These are phyloP conservation scores for Elongisporangium prolatum DNA, from an alignment of 352 stramenopile genomes.

Conservation along the genomic window DNA sequence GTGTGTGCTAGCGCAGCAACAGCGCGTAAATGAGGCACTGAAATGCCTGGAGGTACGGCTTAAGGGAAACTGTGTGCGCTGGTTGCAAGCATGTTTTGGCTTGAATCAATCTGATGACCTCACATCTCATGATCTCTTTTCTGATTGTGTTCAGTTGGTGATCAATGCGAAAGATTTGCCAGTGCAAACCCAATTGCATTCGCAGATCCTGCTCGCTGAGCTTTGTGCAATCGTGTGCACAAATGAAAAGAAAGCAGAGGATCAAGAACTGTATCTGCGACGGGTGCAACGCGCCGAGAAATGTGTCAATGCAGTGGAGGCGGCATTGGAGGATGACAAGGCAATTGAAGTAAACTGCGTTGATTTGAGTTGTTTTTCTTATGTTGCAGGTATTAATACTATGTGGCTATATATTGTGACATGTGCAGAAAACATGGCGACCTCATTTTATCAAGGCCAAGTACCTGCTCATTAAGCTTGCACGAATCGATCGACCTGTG, in stretches of 20 bases:
- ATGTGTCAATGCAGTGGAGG: constrained; percentile 26
- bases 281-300: constrained; percentile 43
- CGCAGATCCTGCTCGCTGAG: constrained; percentile 55
- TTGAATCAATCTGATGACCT: not conserved
- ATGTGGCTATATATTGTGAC: constrained; percentile 3
- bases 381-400: not conserved
- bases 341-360: constrained; percentile 6
- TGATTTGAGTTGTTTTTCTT: not conserved
- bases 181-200: constrained; percentile 17
- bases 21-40: constrained; percentile 30
- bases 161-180: not conserved
- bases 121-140: not conserved
- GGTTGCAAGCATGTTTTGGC: not conserved
- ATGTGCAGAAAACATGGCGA: constrained; percentile 28
- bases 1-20: constrained; percentile 31
- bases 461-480: constrained; percentile 39
- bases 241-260: constrained; percentile 27
- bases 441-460: constrained; percentile 50
- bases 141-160: not conserved
- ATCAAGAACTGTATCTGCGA: constrained; percentile 47
- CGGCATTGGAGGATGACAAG: constrained; percentile 13
- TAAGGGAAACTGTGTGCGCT: constrained; percentile 1
- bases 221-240: constrained; percentile 39
- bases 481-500: constrained; percentile 27
- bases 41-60: constrained; percentile 46